Base-by-base conservation (phyloP, 345 rosid species). In the Ceriops tagal region DNA sequence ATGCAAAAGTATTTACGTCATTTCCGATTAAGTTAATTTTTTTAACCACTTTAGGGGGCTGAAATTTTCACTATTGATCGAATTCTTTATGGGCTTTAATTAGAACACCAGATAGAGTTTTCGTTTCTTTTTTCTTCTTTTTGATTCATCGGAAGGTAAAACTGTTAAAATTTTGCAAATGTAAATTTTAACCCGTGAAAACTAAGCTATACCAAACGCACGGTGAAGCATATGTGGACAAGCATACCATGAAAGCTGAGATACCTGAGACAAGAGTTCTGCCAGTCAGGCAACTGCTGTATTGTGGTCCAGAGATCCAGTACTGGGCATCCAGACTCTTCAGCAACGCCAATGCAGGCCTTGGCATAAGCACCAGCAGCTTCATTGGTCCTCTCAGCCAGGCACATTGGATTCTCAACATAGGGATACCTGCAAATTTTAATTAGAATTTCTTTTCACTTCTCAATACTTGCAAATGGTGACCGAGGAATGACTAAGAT, bases 311-410 rank as follows among this genome's bases (percentile, higher is more conserved):
- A 93, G 66, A 91, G 86, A 74, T 91, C 89, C 1, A 89, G 22
- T 60, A 67, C 83, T 4, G 86, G 80, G 34, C 87, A 49, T 34
- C 84, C 86, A 19, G 84, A 78, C 73, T 91, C 90, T 8, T 56
- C 65, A 19, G 95, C 95, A 22, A 84, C 82, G 3, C 66, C 73
- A 52, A 83, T 28, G 51, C 98, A 91, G 1, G 87, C 87, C 76
- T 83, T 76, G 10, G 96, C 95, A 64, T 87, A 93, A 10, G 72
- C 75, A 28, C 90, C 87, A 4, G 95, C 96, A n/a, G 83, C 91
- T 77, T 91, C 96, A 60, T 93, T 91, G 0, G 97, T 91, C 69
- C 97, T 89, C 80, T 93, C 98, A 8, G 96, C 86, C 70, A 85
- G 69, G 26, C 91, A 92, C 37, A 24, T 60, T 6, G 80, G 81